A percentile compares a stretch with the other conserved stretches of the same genome.
Evolutionary conservation across 2,329 filamentous ascomycete species (phyloP).

Genomic region (Waltergamsia citrina): DNA sequence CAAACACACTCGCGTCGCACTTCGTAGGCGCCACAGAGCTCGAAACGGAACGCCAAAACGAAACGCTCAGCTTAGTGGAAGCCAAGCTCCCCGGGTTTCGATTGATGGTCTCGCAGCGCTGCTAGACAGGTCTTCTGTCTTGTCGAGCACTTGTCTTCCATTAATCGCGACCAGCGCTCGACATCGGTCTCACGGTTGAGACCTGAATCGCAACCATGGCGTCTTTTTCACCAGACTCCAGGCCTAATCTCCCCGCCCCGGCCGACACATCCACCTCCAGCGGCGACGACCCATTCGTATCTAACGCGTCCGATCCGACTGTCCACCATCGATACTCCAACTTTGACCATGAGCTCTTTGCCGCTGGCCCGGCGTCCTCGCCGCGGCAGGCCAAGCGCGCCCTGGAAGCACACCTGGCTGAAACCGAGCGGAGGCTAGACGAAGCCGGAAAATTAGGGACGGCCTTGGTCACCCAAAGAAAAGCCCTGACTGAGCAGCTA

Average conservation of each 20-base stretch:
- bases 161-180: constrained; percentile 4
- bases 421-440: constrained; percentile 84
- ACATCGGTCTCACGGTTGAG: constrained; percentile 5
- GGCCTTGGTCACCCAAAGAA: constrained; percentile 77
- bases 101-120: constrained; percentile 11
- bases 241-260: constrained; percentile 28
- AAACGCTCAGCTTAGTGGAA: neutral
- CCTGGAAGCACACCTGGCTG: constrained; percentile 81
- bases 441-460: constrained; percentile 86
- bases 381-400: constrained; percentile 82
- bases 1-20: neutral
- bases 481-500: constrained; percentile 71
- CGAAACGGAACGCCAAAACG: neutral
- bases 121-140: constrained; percentile 13
- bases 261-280: constrained; percentile 4
- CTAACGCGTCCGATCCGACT: constrained; percentile 28
- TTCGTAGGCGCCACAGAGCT: neutral
- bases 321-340: constrained; percentile 64
- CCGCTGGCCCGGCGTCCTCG: constrained; percentile 65
- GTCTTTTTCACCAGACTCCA: constrained; percentile 31
- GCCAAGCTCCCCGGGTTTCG: constrained; percentile 7
- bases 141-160: too few relatives aligned
- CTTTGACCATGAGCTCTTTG: constrained; percentile 75
- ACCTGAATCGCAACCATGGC: constrained; percentile 32
- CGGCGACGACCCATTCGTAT: constrained; percentile 41